Conservation (phyloP, 106 monocot genomes). For the Dendrobium catenatum region DNA sequence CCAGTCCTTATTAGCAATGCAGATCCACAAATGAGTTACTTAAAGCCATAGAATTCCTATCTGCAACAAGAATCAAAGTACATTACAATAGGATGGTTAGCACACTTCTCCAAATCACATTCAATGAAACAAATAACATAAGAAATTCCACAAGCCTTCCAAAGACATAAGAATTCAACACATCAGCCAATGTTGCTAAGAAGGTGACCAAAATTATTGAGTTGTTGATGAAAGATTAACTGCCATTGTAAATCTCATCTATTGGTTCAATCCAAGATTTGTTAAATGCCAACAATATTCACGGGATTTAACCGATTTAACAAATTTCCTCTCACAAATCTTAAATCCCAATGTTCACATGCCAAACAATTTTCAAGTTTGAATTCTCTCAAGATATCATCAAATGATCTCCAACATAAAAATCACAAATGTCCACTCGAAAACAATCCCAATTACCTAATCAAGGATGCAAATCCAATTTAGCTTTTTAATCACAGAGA, state of each 20-base stretch:
- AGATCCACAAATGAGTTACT: conserved; percentile 7
- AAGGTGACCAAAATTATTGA: too few species aligned
- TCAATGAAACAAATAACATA: not conserved
- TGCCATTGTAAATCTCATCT: not conserved
- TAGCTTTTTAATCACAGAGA: not conserved
- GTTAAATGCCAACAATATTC: not conserved
- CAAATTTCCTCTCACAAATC: not conserved
- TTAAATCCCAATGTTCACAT: not conserved
- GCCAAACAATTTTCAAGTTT: too few species aligned
- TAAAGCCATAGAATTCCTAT: not conserved
- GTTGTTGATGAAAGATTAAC: not conserved
- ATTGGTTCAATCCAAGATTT: not conserved
- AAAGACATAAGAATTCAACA: not conserved
- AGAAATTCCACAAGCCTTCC: not conserved
- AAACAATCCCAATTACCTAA: not conserved
- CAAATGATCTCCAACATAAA: not conserved
- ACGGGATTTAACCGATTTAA: too few species aligned
- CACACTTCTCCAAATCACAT: not conserved
- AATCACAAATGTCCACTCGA: not conserved
- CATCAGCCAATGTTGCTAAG: not conserved
- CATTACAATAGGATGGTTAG: not conserved
- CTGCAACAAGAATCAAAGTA: not conserved
- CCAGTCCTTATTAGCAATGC: conserved; percentile 11
- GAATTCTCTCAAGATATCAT: not conserved
- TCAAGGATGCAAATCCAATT: not conserved